phyloP scores from a whole-genome alignment of 75 land plant genomes.

The Selaginella moellendorffii region DNA sequence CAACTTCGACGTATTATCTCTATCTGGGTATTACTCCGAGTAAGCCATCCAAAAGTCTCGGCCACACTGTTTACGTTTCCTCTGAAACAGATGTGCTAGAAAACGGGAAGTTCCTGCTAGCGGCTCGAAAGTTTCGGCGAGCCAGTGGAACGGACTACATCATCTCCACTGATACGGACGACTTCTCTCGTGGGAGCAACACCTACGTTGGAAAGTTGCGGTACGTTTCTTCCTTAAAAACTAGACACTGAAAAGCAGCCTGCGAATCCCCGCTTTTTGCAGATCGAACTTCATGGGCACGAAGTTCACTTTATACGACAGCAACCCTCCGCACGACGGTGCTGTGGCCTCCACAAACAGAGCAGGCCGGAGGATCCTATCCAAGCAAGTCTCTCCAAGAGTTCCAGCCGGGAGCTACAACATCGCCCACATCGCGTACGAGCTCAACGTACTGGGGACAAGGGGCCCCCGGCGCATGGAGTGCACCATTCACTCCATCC shows the following conservation, averaged over 20 bases:
- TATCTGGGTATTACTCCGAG: slow-evolving; percentile 53
- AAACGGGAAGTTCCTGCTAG: slow-evolving; percentile 40
- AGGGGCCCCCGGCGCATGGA: slow-evolving; percentile 86
- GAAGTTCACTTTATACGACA: slow-evolving; percentile 76
- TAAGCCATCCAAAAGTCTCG: too few relatives aligned
- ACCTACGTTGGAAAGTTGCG: slow-evolving; percentile 46
- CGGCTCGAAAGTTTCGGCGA: slow-evolving; percentile 40
- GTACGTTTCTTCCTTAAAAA: too few relatives aligned
- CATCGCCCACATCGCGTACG: slow-evolving; percentile 47
- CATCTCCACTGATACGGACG: slow-evolving; percentile 40
- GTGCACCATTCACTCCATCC: slow-evolving; percentile 60
- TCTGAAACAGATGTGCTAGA: slow-evolving; percentile 38
- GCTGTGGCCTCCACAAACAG: not conserved
- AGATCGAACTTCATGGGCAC: slow-evolving; percentile 91
- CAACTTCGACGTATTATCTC: slow-evolving; percentile 51
- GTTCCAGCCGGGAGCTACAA: slow-evolving; percentile 41
- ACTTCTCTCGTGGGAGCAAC: slow-evolving; percentile 38
- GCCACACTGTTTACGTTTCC: not conserved
- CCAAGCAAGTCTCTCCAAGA: slow-evolving; percentile 28
- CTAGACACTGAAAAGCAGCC: too few relatives aligned
- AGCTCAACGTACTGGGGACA: slow-evolving; percentile 52
- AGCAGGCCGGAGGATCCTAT: not conserved
- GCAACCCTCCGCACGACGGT: slow-evolving; percentile 60
- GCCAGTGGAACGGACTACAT: slow-evolving; percentile 41
- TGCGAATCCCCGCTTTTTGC: too few relatives aligned